These are phyloP conservation scores for Aspergillus transmontanensis DNA, from an alignment of 2,329 filamentous ascomycete species.

Conservation along the genomic window DNA sequence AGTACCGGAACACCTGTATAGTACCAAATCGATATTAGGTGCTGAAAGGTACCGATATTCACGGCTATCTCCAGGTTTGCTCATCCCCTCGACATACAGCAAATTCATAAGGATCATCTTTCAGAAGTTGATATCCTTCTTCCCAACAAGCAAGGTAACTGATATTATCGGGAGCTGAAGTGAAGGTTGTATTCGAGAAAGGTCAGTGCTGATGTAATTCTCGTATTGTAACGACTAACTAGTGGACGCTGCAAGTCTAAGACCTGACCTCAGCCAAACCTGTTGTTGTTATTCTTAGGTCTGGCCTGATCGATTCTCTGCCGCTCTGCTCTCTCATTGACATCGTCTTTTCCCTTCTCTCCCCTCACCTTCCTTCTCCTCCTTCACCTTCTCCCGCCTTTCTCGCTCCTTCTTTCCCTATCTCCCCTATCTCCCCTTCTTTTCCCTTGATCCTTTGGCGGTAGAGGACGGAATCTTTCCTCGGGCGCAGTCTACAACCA, in stretches of 20 bases:
- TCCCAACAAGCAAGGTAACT: neutral
- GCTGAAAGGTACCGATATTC: neutral
- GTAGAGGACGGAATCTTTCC: neutral
- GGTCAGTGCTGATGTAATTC: neutral
- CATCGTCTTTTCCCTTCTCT: neutral
- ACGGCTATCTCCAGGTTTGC: neutral
- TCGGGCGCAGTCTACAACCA: neutral
- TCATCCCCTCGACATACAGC: neutral
- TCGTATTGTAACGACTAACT: slow-evolving; percentile 7
- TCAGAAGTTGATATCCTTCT: neutral
- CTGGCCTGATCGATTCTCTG: slow-evolving; percentile 17
- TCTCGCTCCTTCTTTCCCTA: neutral
- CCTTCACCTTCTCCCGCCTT: neutral
- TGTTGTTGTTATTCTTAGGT: slow-evolving; percentile 17
- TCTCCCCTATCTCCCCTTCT: neutral
- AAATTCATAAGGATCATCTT: neutral
- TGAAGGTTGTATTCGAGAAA: neutral
- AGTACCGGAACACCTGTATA: neutral
- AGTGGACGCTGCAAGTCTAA: slow-evolving; percentile 18
- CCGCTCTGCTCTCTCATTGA: neutral
- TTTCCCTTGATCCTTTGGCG: neutral
- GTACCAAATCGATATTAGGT: neutral
- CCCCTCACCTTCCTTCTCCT: neutral
- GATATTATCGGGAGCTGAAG: neutral
- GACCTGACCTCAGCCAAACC: slow-evolving; percentile 4